A percentile compares a stretch with the other conserved stretches of the same genome.
These are phyloP conservation scores for Conticribra weissflogii DNA, from an alignment of 108 stramenopile species.

Conservation along the genomic window DNA sequence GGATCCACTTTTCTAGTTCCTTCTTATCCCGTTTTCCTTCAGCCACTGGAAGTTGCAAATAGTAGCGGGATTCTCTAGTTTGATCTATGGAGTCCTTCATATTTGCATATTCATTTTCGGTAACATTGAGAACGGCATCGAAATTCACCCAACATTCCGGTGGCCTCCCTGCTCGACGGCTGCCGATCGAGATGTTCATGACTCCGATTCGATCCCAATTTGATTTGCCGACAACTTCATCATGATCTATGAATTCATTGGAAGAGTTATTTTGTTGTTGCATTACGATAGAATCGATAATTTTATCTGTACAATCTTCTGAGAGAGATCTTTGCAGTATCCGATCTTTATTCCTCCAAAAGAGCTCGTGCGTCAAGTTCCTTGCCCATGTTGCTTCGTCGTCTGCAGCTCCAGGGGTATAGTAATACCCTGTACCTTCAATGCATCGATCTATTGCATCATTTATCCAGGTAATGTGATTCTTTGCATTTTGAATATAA, in stretches of 20 bases:
- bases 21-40: slow-evolving; percentile 75
- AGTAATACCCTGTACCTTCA: slow-evolving; percentile 38
- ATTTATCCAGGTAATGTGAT: slow-evolving; percentile 37
- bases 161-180: slow-evolving; percentile 67
- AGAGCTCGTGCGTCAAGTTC: slow-evolving; percentile 56
- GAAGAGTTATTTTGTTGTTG: background rate
- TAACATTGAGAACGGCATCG: slow-evolving; percentile 80
- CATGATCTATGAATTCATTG: background rate
- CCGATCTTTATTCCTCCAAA: slow-evolving; percentile 56
- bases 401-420: slow-evolving; percentile 77
- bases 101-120: slow-evolving; percentile 65
- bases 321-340: slow-evolving; percentile 8
- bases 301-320: slow-evolving; percentile 50
- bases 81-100: slow-evolving; percentile 31
- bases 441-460: background rate
- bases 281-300: slow-evolving; percentile 45
- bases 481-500: slow-evolving; percentile 15
- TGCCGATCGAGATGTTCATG: slow-evolving; percentile 66
- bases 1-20: slow-evolving; percentile 70
- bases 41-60: slow-evolving; percentile 70
- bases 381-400: slow-evolving; percentile 79
- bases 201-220: slow-evolving; percentile 52
- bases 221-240: background rate
- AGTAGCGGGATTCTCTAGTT: slow-evolving; percentile 26
- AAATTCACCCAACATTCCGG: slow-evolving; percentile 74